Base-by-base conservation (phyloP, 805 yeast genomes). In the Groenewaldozyma salmanticensis region DNA sequence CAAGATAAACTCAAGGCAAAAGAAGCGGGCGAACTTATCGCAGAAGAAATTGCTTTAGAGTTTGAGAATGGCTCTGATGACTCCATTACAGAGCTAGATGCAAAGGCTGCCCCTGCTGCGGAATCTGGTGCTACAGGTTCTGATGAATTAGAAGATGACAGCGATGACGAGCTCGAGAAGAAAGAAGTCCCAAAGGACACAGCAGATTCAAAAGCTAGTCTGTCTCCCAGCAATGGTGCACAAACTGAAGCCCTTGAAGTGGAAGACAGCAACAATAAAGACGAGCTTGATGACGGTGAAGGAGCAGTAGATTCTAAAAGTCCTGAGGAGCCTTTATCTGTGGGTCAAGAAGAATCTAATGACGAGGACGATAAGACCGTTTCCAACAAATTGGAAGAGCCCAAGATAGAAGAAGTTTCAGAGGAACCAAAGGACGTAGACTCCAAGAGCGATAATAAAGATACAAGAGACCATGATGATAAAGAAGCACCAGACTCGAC, bases 151-250 rank as follows among this genome's bases (percentile, higher is more conserved):
- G 62, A 56, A 15, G 53, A 56, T n/a, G 41, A 60, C 2, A 42
- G 56, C 16, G 47, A 61, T 16, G 62, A 61, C 32, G 49, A 45
- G 5, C 58, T 53, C 31, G 61, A 62, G 3, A 58, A 59, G 33
- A 58, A 61, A 4, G 39, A 42, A 5, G 35, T 37, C 2, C 57
- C 55, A n/a, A n/a, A n/a, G n/a, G n/a, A n/a, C n/a, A n/a, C n/a
- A n/a, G n/a, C n/a, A n/a, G n/a, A n/a, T n/a, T n/a, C n/a, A n/a
- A n/a, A n/a, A n/a, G n/a, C n/a, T n/a, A n/a, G n/a, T n/a, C n/a
- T n/a, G n/a, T n/a, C n/a, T n/a, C n/a, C n/a, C n/a, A n/a, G n/a
- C n/a, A n/a, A n/a, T n/a, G 29, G 13, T 24, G 29, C 29, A 7
- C 13, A 7, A 24, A 24, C 7, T 24, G 29, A 24, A 7, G 13